These are phyloP conservation scores for Saraca asoca DNA, from an alignment of 331 rosid species.

Conservation along the genomic window DNA sequence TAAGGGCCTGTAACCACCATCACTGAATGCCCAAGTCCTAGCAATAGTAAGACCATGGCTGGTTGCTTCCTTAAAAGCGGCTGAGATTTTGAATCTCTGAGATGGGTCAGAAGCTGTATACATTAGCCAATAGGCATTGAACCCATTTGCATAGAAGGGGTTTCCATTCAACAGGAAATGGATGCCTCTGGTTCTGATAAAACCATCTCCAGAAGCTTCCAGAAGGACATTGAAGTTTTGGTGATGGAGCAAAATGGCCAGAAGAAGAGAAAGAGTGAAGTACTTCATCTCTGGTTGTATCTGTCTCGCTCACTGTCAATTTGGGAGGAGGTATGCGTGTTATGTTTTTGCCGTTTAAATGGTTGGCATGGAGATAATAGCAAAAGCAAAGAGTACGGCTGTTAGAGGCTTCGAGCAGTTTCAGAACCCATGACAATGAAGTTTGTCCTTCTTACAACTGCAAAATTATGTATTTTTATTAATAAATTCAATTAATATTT, in stretches of 20 bases:
- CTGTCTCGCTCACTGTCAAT: conserved; percentile 10
- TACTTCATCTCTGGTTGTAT: conserved; percentile 57
- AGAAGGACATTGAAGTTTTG: conserved; percentile 38
- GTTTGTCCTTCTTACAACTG: conserved; percentile 40
- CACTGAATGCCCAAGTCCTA: conserved; percentile 99
- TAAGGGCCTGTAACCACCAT: conserved; percentile 84
- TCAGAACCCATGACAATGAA: background rate
- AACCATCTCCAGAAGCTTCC: conserved; percentile 64
- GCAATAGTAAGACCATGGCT: conserved; percentile 83
- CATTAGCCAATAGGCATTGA: conserved; percentile 96
- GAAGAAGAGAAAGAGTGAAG: conserved; percentile 43
- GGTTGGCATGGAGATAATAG: conserved; percentile 17
- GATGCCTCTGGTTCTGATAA: conserved; percentile 70
- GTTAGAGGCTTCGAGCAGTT: conserved; percentile 22
- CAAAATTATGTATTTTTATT: background rate
- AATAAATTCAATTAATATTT: too few relatives aligned
- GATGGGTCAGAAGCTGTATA: conserved; percentile 80
- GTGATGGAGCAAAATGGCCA: conserved; percentile 48
- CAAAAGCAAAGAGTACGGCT: conserved; percentile 25
- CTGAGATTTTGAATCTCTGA: conserved; percentile 70
- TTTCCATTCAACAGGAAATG: conserved; percentile 72
- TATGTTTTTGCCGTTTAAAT: conserved; percentile 31
- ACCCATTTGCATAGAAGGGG: conserved; percentile 88
- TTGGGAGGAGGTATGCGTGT: conserved; percentile 2
- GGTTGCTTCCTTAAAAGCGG: conserved; percentile 67